Evolutionary conservation across 176 grass and related monocot species (phyloP).

Genomic region (Themeda triandra): DNA sequence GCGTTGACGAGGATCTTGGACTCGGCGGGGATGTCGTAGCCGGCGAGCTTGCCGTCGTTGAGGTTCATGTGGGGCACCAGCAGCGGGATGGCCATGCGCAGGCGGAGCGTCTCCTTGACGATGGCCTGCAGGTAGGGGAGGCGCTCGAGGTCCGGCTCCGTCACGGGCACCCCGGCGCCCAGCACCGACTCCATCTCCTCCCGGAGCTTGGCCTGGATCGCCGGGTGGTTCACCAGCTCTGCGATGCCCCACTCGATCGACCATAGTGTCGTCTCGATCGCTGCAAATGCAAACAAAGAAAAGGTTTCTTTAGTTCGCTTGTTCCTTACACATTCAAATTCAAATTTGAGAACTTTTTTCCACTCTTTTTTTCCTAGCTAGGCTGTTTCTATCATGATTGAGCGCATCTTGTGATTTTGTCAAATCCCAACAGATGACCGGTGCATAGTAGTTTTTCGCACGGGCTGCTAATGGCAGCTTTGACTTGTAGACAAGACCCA

Average conservation of each 20-base stretch:
- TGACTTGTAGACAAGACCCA: neutral
- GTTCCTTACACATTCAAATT: neutral
- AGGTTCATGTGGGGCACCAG: conserved; percentile 99
- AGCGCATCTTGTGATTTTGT: neutral
- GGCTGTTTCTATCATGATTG: neutral
- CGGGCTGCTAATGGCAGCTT: neutral
- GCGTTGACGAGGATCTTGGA: conserved; percentile 98
- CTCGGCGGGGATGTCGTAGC: conserved; percentile 92
- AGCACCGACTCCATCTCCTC: conserved; percentile 60
- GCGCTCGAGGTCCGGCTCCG: conserved; percentile 78
- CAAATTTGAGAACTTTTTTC: neutral
- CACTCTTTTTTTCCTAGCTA: too few species aligned
- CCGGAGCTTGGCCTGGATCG: conserved; percentile 60
- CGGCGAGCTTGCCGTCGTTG: conserved; percentile 70
- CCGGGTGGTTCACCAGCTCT: conserved; percentile 91
- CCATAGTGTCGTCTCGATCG: conserved; percentile 98
- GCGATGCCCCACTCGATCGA: conserved; percentile 98
- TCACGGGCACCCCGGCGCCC: conserved; percentile 45
- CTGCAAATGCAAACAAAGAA: conserved; percentile 28
- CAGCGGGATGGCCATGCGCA: conserved; percentile 98
- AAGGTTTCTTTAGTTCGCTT: neutral
- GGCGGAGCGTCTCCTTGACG: conserved; percentile 94
- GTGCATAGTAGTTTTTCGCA: neutral
- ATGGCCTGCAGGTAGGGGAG: conserved; percentile 89
- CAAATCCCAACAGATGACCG: neutral